phyloP scores from a whole-genome alignment of 345 rosid genomes.

The Pugionium cornutum region DNA sequence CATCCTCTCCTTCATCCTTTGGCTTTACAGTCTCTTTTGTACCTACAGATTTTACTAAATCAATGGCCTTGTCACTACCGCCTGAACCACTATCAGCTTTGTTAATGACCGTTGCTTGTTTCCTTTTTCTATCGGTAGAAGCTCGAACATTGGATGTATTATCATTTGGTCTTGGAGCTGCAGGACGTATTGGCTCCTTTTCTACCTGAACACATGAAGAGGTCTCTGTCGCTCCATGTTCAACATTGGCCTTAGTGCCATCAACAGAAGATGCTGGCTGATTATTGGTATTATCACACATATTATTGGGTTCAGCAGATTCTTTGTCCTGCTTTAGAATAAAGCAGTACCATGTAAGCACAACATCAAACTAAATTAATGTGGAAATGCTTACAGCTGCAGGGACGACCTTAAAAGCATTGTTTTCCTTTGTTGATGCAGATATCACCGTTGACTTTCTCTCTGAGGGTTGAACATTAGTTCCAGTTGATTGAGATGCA shows the following conservation, averaged over 20 bases:
- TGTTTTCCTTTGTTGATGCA: conserved; percentile 38
- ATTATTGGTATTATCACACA: conserved; percentile 23
- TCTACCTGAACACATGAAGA: conserved; percentile 32
- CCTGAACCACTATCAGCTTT: conserved; percentile 31
- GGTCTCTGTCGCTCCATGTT: conserved; percentile 37
- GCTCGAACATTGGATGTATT: conserved; percentile 34
- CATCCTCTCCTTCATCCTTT: conserved; percentile 37
- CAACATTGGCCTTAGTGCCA: conserved; percentile 29
- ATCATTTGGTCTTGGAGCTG: conserved; percentile 27
- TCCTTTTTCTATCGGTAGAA: conserved; percentile 36
- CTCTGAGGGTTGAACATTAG: conserved; percentile 43
- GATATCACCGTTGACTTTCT: conserved; percentile 37
- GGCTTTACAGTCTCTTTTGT: conserved; percentile 19
- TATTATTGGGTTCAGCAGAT: conserved; percentile 34
- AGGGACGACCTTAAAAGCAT: conserved; percentile 42
- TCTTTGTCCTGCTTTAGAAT: conserved; percentile 33
- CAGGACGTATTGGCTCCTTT: conserved; percentile 36
- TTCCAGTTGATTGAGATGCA: conserved; percentile 39
- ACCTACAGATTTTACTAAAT: conserved; percentile 13
- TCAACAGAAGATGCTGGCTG: conserved; percentile 40
- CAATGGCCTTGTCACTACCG: conserved; percentile 23
- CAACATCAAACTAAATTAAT: conserved; percentile 20
- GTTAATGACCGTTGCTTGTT: conserved; percentile 26
- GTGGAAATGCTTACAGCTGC: conserved; percentile 3
- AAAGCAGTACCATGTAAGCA: conserved; percentile 28